Evolutionary conservation across 2,329 filamentous ascomycete genomes (phyloP), one percentile per base, ranked within the genome.

Genomic region (Colletotrichum sojae): DNA sequence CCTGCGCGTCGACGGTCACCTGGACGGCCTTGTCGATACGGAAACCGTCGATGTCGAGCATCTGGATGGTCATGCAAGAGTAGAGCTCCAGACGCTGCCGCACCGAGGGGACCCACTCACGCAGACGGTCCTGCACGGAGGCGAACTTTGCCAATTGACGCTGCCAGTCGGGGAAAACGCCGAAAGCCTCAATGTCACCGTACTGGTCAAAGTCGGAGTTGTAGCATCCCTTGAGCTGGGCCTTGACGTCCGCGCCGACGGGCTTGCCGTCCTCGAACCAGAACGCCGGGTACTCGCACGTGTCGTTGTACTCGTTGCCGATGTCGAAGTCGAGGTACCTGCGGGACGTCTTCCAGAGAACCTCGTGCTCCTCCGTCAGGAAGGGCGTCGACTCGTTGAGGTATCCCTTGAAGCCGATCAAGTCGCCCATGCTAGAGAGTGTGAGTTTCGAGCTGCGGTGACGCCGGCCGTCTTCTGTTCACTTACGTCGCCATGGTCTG

Each of bases 1-100:
- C 88, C 67, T 89, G 82, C 1, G 88, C 84, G 74, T 91, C 90
- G 6, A 90, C 84, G 0, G 89, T 90, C 13, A 88, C 85, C 65
- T 91, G 89, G 16, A 88, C 86, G 2, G 88, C 90, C 77, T 92
- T 92, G 78, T 92, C 90, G 77, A 90, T 89, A 62, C 90, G 86
- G 74, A 89, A 90, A 0, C 89, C 90, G 73, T 92, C 90, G 63
- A 92, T 86, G 73, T 91, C 90, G n/a, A 92, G 81, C 71, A 85
- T 86, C 25, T 82, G 78, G 65, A 92, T 89, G 40, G 88, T 83
- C 77, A 91, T 88, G 77, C 90, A 92, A 2, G 88, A 90, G 73
- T 91, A 89, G 52, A 85, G 85, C 70, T 87, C 85, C 66, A 91
- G 79, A 72, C 88, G 88, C 54, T 85, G 82, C 39, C 85, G 79